Conservation (phyloP, 2,329 filamentous ascomycete species). For the Fusarium euwallaceae region DNA sequence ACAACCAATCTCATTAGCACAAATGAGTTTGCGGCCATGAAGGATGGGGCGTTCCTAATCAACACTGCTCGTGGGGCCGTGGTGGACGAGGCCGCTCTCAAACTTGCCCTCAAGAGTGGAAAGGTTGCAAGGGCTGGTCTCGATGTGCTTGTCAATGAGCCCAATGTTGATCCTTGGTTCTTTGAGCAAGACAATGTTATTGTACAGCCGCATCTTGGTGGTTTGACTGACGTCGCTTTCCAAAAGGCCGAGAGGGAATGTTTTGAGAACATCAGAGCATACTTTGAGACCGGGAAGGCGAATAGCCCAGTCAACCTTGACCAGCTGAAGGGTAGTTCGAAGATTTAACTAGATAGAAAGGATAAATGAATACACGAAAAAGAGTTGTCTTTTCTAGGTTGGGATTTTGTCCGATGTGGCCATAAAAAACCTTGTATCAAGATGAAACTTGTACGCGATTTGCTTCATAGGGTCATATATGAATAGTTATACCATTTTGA, state of each 20-base stretch:
- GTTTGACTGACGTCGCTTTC: slow-evolving; percentile 57
- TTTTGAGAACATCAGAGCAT: slow-evolving; percentile 44
- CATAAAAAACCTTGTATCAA: background rate
- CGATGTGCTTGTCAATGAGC: slow-evolving; percentile 60
- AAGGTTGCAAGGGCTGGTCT: slow-evolving; percentile 60
- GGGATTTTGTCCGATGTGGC: background rate
- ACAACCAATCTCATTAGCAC: slow-evolving; percentile 55
- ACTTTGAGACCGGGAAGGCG: slow-evolving; percentile 40
- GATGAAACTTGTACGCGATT: background rate
- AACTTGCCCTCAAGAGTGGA: slow-evolving; percentile 58
- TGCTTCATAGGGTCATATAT: too few species aligned
- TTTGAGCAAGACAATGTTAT: slow-evolving; percentile 46
- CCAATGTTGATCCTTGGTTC: slow-evolving; percentile 43
- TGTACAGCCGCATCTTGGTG: slow-evolving; percentile 59
- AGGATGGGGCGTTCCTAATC: slow-evolving; percentile 58
- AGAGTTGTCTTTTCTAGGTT: background rate
- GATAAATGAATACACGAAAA: background rate
- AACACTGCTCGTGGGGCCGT: slow-evolving; percentile 64
- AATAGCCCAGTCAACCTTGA: slow-evolving; percentile 36
- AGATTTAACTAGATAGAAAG: background rate
- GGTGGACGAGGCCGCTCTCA: slow-evolving; percentile 60
- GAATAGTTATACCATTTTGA: too few species aligned
- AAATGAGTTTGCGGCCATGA: slow-evolving; percentile 59
- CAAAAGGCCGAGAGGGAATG: slow-evolving; percentile 57
- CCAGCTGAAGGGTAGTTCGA: slow-evolving; percentile 1